These are phyloP conservation scores for Ottelia alismoides DNA, from an alignment of 106 monocot genomes.

Conservation along the genomic window DNA sequence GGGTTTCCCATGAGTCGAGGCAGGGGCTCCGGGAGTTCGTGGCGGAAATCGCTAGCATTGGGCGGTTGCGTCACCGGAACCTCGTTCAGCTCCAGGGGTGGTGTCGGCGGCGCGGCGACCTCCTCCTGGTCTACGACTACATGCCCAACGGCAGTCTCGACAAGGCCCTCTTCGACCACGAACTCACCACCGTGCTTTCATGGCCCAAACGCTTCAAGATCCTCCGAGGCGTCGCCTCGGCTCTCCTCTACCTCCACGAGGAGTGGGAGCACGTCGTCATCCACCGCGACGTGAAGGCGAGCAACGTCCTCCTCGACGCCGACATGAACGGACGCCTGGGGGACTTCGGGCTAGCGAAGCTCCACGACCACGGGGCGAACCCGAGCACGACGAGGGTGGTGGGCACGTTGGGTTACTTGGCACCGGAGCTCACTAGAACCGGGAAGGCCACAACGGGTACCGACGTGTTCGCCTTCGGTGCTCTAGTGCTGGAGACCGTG, in stretches of 20 bases:
- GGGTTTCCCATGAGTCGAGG: conserved; percentile 1
- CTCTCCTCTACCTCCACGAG: conserved; percentile 59
- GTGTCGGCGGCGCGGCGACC: too few species aligned
- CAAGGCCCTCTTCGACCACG: conserved; percentile 12
- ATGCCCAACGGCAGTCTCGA: conserved; percentile 79
- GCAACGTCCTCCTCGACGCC: conserved; percentile 58
- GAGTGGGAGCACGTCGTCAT: conserved; percentile 55
- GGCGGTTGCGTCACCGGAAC: too few species aligned
- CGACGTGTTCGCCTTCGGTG: conserved; percentile 64
- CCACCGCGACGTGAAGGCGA: conserved; percentile 69
- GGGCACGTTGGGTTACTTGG: conserved; percentile 49
- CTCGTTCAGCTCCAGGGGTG: too few species aligned
- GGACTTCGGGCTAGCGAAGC: conserved; percentile 53
- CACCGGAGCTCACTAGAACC: conserved; percentile 47
- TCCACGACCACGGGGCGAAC: conserved; percentile 50
- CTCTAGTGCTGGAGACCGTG: conserved; percentile 43
- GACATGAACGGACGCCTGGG: conserved; percentile 46
- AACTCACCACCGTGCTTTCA: conserved; percentile 3
- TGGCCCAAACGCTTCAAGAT: conserved; percentile 32
- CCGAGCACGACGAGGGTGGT: conserved; percentile 63
- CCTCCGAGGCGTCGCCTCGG: conserved; percentile 44
- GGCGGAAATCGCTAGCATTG: too few species aligned
- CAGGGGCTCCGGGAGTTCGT: too few species aligned
- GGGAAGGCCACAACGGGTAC: conserved; percentile 36
- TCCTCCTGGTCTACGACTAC: conserved; percentile 88